These are phyloP conservation scores for Cladosporium oxysporum DNA, from an alignment of 2,329 filamentous ascomycete genomes.

Conservation along the genomic window DNA sequence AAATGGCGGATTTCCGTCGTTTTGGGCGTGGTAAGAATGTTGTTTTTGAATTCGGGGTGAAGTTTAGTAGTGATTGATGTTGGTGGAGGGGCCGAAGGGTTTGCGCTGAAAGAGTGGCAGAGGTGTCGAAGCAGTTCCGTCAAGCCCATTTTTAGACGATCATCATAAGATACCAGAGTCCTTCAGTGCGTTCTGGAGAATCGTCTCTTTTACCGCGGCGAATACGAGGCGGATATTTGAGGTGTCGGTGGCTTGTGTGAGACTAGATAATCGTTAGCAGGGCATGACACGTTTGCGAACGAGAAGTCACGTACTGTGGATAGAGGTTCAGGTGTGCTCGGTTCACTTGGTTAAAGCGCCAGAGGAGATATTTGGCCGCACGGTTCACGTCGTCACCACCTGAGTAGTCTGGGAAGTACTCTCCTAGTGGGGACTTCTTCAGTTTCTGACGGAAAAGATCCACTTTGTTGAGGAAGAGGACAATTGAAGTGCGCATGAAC, in stretches of 20 bases:
- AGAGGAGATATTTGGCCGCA: constrained; percentile 94
- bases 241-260: constrained; percentile 98
- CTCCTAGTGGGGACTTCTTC: constrained; percentile 80
- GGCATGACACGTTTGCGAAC: not conserved
- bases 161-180: constrained; percentile 85
- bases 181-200: constrained; percentile 95
- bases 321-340: constrained; percentile 94
- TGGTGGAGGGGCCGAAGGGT: not conserved
- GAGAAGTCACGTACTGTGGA: constrained; percentile 76
- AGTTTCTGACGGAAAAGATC: constrained; percentile 97
- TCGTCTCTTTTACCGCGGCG: constrained; percentile 97
- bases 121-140: not conserved
- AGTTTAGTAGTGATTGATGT: not conserved
- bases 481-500: constrained; percentile 99
- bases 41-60: not conserved
- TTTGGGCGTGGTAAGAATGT: not conserved
- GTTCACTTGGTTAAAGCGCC: constrained; percentile 99
- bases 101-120: not conserved
- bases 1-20: not conserved
- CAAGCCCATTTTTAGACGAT: not conserved
- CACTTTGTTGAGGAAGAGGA: constrained; percentile 98
- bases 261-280: constrained; percentile 53
- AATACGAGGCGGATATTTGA: constrained; percentile 98
- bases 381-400: constrained; percentile 97
- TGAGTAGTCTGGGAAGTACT: constrained; percentile 97